Percentiles rank a stretch among this genome's conserved stretches.
These are phyloP conservation scores for Cercophora scortea DNA, from an alignment of 495 filamentous ascomycete species.

Conservation along the genomic window DNA sequence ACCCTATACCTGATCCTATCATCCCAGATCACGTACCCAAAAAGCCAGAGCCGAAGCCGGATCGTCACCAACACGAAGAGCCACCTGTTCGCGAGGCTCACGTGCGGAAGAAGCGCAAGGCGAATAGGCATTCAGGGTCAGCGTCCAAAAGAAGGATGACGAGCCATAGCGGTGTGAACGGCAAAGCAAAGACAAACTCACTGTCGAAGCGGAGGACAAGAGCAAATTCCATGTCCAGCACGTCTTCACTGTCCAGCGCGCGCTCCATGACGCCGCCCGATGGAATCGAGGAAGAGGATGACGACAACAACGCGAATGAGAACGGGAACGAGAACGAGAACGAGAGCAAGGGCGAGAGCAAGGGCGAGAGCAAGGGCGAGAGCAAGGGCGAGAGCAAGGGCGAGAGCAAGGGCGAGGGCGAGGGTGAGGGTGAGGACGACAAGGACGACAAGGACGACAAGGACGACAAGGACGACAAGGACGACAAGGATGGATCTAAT, in stretches of 20 bases:
- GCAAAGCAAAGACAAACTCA: constrained; percentile 17
- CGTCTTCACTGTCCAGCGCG: constrained; percentile 26
- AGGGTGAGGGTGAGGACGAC: constrained; percentile 5
- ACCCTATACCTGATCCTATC: too few species aligned
- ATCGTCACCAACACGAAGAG: background rate
- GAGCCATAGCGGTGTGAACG: constrained; percentile 9
- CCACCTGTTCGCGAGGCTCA: background rate
- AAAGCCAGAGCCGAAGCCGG: background rate
- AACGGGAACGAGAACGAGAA: constrained; percentile 6
- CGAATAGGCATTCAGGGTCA: constrained; percentile 11
- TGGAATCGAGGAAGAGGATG: constrained; percentile 3
- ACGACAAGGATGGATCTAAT: constrained; percentile 5
- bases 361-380: background rate
- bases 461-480: constrained; percentile 2
- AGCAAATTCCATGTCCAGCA: constrained; percentile 18
- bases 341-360: background rate
- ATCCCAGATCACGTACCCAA: too few species aligned
- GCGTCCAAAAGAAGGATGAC: constrained; percentile 10
- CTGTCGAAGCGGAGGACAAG: constrained; percentile 16
- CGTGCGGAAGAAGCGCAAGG: constrained; percentile 24
- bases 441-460: background rate
- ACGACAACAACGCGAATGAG: constrained; percentile 4
- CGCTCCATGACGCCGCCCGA: constrained; percentile 23
- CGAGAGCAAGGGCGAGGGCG: too few species aligned
- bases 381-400: background rate